A percentile compares a stretch with the other conserved stretches of the same genome.
These are phyloP conservation scores for Kluyveromyces wickerhamii DNA, from an alignment of 805 yeast species.

Conservation along the genomic window DNA sequence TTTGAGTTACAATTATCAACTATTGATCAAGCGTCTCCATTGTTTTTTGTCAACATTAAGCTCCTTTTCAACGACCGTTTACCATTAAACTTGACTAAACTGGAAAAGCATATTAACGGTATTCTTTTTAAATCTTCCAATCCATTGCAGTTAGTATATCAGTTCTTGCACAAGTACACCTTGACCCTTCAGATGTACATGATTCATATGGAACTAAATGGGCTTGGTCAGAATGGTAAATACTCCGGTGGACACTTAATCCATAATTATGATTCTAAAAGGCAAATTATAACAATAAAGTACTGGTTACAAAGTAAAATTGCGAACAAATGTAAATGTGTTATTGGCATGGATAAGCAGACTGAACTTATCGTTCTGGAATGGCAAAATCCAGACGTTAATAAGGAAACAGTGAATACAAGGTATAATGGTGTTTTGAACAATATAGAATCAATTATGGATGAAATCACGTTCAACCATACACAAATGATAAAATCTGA, in stretches of 20 bases:
- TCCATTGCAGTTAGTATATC: slow-evolving; percentile 24
- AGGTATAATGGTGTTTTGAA: slow-evolving; percentile 19
- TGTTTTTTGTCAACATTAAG: slow-evolving; percentile 70
- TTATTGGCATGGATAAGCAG: slow-evolving; percentile 23
- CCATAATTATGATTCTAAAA: slow-evolving; percentile 28
- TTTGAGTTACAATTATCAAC: slow-evolving; percentile 76
- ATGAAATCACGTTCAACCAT: slow-evolving; percentile 31
- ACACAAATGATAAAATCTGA: slow-evolving; percentile 27
- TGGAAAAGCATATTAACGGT: slow-evolving; percentile 29
- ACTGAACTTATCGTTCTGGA: slow-evolving; percentile 20
- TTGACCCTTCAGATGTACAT: slow-evolving; percentile 28
- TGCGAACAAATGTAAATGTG: slow-evolving; percentile 24
- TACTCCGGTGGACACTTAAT: slow-evolving; percentile 28
- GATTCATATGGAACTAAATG: slow-evolving; percentile 24
- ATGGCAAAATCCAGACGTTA: slow-evolving; percentile 21
- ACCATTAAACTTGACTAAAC: slow-evolving; percentile 22
- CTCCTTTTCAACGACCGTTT: slow-evolving; percentile 38
- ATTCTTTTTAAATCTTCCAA: slow-evolving; percentile 22
- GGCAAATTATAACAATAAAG: slow-evolving; percentile 24
- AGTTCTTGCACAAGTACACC: slow-evolving; percentile 28
- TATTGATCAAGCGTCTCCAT: slow-evolving; percentile 58
- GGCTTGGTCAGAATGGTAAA: slow-evolving; percentile 25
- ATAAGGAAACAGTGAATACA: slow-evolving; percentile 16
- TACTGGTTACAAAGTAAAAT: slow-evolving; percentile 29
- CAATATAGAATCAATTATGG: slow-evolving; percentile 26